Conservation (phyloP, 2,329 filamentous ascomycete genomes). For the Penicillium olsonii region DNA sequence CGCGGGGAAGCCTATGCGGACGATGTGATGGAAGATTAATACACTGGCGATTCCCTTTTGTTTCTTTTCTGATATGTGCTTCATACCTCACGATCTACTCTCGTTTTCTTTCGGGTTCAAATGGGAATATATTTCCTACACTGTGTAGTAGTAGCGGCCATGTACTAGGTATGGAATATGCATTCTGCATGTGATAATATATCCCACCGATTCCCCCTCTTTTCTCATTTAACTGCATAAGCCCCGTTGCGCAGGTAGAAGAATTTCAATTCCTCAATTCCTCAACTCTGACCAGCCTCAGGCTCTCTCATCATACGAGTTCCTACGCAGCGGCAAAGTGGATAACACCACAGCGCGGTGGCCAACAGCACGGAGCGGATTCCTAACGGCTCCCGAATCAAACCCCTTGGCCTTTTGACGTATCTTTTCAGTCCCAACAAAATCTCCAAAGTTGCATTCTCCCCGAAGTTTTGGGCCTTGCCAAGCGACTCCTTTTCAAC, state of each 20-base stretch:
- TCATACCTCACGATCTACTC: neutral
- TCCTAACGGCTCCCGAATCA: slow-evolving; percentile 3
- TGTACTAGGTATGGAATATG: neutral
- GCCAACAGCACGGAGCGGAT: slow-evolving; percentile 7
- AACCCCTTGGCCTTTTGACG: neutral
- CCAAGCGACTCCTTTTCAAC: neutral
- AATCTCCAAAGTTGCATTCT: neutral
- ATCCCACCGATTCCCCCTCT: slow-evolving; percentile 1
- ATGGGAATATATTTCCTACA: neutral
- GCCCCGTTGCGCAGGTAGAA: too few species aligned
- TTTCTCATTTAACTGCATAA: too few species aligned
- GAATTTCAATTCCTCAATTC: neutral
- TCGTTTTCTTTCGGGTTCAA: neutral
- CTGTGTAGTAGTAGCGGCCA: neutral
- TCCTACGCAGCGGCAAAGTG: neutral
- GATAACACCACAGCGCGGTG: slow-evolving; percentile 1
- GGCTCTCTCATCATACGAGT: slow-evolving; percentile 2
- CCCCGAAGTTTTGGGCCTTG: neutral
- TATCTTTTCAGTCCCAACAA: neutral
- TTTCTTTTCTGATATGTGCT: slow-evolving; percentile 1
- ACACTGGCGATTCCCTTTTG: slow-evolving; percentile 4
- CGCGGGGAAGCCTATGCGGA: slow-evolving; percentile 27
- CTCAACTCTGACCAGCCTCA: neutral
- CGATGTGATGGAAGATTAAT: slow-evolving; percentile 32
- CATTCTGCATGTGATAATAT: slow-evolving; percentile 5